A percentile compares a stretch with the other conserved stretches of the same genome.
phyloP scores from a whole-genome alignment of 176 grass and related monocot genomes.

The Carex parvula region DNA sequence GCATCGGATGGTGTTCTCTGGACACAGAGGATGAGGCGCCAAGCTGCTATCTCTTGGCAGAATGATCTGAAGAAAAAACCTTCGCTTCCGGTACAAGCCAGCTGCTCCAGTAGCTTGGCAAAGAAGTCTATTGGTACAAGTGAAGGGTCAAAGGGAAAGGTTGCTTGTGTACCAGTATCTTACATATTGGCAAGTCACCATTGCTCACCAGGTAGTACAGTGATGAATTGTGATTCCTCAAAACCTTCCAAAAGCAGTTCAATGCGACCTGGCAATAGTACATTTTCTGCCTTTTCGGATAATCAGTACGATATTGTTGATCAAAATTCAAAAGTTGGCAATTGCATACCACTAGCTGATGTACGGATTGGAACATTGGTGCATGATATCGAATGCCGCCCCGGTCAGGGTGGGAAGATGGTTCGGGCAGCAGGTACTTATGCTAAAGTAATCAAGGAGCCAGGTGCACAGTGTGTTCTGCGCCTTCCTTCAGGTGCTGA shows the following conservation, averaged over 20 bases:
- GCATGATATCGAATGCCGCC: slow-evolving; percentile 22
- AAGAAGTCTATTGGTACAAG: background rate
- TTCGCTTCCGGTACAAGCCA: slow-evolving; percentile 1
- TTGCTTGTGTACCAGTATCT: slow-evolving; percentile 18
- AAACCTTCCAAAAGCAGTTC: slow-evolving; percentile 28
- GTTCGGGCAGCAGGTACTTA: slow-evolving; percentile 16
- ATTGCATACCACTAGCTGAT: slow-evolving; percentile 28
- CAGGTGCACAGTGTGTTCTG: slow-evolving; percentile 12
- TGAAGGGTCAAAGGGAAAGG: background rate
- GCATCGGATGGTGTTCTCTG: slow-evolving; percentile 19
- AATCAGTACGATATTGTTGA: slow-evolving; percentile 19
- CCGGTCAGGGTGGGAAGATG: slow-evolving; percentile 21
- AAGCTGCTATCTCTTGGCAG: slow-evolving; percentile 36
- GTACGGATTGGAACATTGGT: slow-evolving; percentile 24
- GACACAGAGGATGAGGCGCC: slow-evolving; percentile 34
- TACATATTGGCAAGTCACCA: slow-evolving; percentile 38
- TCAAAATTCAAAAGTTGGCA: slow-evolving; percentile 27
- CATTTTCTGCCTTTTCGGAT: background rate
- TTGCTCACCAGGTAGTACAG: slow-evolving; percentile 23
- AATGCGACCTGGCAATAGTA: background rate
- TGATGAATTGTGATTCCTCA: slow-evolving; percentile 34
- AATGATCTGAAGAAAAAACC: slow-evolving; percentile 27
- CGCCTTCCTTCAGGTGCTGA: slow-evolving; percentile 28
- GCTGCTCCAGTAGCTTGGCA: background rate
- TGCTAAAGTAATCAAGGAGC: slow-evolving; percentile 32